These are phyloP conservation scores for Rhizopogon vinicolor DNA, from an alignment of 768 basidiomycete species.

Conservation along the genomic window DNA sequence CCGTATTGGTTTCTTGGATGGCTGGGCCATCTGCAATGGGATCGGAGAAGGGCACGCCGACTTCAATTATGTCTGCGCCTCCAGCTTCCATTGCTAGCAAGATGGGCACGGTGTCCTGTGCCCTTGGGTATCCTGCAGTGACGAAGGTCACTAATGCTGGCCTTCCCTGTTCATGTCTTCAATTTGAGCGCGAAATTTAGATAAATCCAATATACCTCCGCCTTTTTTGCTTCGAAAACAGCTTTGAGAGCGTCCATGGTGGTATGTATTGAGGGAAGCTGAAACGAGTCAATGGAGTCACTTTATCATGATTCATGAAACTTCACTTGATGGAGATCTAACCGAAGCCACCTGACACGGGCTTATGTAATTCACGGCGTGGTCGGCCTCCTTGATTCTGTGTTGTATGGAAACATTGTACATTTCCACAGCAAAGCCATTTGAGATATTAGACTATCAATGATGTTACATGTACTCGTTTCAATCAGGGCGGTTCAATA, in stretches of 20 bases:
- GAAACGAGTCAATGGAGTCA: background rate
- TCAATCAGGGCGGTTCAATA: too few relatives aligned
- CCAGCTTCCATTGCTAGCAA: constrained; percentile 88
- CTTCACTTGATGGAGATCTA: background rate
- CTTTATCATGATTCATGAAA: background rate
- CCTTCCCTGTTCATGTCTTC: constrained; percentile 34
- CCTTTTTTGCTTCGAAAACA: constrained; percentile 23
- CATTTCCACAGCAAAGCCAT: too few relatives aligned
- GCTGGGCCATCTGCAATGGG: constrained; percentile 92
- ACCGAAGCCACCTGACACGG: background rate
- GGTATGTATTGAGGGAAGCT: background rate
- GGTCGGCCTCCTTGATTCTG: too few relatives aligned
- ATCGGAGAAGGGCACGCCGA: constrained; percentile 93
- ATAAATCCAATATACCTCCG: constrained; percentile 6
- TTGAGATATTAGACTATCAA: too few relatives aligned
- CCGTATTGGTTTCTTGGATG: constrained; percentile 87
- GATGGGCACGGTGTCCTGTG: constrained; percentile 75
- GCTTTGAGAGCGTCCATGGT: constrained; percentile 22
- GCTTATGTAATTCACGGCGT: too few relatives aligned
- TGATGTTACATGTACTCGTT: too few relatives aligned
- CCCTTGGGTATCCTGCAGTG: constrained; percentile 85
- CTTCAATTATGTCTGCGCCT: constrained; percentile 88
- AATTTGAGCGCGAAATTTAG: background rate
- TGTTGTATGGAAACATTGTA: too few relatives aligned
- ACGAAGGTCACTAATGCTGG: constrained; percentile 80